Evolutionary conservation across 2,329 filamentous ascomycete species (phyloP).

Genomic region (Dactylellina drechsleri): DNA sequence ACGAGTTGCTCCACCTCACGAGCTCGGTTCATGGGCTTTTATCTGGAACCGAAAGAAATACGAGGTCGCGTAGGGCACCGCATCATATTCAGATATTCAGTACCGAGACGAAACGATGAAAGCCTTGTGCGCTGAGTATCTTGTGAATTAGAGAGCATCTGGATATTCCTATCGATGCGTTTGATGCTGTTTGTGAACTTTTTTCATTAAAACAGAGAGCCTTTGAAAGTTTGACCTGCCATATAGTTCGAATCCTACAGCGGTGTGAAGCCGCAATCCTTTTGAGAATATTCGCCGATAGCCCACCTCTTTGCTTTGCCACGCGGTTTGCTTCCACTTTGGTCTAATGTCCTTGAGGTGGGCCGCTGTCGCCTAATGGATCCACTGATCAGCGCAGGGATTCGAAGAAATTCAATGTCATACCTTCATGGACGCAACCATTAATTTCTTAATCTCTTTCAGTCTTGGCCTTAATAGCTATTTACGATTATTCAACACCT

Average conservation of each 20-base stretch:
- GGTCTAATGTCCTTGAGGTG: slow-evolving; percentile 22
- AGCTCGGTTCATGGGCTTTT: slow-evolving; percentile 36
- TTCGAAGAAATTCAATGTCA: slow-evolving; percentile 15
- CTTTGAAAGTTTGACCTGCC: no score
- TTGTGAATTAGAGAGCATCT: no score
- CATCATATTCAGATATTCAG: slow-evolving; percentile 6
- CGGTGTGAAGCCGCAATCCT: not conserved
- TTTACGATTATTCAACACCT: not conserved
- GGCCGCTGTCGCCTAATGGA: slow-evolving; percentile 42
- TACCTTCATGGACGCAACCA: not conserved
- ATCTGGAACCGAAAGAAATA: slow-evolving; percentile 52
- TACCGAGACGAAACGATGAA: no score
- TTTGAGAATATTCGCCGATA: not conserved
- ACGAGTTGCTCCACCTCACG: slow-evolving; percentile 38
- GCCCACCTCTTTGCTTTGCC: slow-evolving; percentile 2
- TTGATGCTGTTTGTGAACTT: no score
- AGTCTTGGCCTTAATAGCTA: no score
- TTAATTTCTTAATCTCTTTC: no score
- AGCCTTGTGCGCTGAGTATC: no score
- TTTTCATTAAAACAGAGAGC: no score
- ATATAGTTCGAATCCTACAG: no score
- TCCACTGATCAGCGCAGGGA: slow-evolving; percentile 53
- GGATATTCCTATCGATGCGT: no score
- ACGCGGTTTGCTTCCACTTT: slow-evolving; percentile 16
- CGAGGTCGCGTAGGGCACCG: slow-evolving; percentile 21